phyloP scores from a whole-genome alignment of 306 rosid genomes.

The Boehmeria nivea region DNA sequence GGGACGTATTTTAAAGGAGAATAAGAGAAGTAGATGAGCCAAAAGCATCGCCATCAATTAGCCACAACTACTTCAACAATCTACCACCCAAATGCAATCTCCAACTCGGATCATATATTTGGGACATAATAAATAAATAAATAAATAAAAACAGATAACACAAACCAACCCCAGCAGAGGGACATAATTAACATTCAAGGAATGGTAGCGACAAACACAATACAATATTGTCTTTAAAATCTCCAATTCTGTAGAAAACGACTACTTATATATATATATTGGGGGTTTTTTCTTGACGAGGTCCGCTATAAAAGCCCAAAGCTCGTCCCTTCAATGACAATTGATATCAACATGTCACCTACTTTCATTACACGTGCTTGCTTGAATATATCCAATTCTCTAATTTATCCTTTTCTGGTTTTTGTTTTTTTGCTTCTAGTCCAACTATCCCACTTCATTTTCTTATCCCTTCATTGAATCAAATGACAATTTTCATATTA shows the following conservation, averaged over 20 bases:
- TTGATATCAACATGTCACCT: not conserved
- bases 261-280: not conserved
- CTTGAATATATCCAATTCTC: not conserved
- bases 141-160: not conserved
- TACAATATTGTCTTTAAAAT: no score
- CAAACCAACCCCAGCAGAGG: not conserved
- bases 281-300: not conserved
- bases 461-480: no score
- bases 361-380: conserved; percentile 3
- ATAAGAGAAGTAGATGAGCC: not conserved
- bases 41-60: conserved; percentile 11
- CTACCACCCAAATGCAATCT: not conserved
- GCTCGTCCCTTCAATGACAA: not conserved
- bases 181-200: not conserved
- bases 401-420: not conserved
- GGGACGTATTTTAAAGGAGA: not conserved
- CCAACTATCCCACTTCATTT: no score
- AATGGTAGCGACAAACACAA: not conserved
- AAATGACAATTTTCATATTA: no score
- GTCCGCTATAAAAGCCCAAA: not conserved
- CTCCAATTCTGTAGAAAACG: not conserved
- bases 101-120: not conserved
- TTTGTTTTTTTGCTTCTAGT: not conserved
- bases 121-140: not conserved
- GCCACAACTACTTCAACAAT: not conserved